These are phyloP conservation scores for Clavariopsis aquatica DNA, from an alignment of 495 filamentous ascomycete species.

Conservation along the genomic window DNA sequence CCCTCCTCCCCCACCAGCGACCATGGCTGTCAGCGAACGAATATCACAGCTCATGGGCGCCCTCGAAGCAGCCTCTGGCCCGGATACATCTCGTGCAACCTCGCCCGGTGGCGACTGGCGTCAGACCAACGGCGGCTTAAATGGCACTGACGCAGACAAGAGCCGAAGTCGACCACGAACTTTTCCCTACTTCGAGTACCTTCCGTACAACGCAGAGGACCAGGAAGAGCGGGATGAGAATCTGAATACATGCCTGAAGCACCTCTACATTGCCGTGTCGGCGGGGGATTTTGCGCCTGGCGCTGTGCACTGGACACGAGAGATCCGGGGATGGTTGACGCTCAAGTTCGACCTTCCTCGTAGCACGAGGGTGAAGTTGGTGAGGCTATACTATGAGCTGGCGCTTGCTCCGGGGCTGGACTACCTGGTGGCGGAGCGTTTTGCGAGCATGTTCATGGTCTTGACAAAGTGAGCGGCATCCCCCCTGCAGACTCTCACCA, in stretches of 20 bases:
- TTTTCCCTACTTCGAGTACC: conserved; percentile 83
- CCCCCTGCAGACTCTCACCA: background rate
- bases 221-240: conserved; percentile 70
- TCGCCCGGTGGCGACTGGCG: conserved; percentile 65
- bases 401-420: conserved; percentile 89
- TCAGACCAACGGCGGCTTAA: conserved; percentile 52
- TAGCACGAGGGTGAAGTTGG: conserved; percentile 76
- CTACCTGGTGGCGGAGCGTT: conserved; percentile 76
- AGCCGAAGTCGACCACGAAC: conserved; percentile 81
- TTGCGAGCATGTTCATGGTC: conserved; percentile 93
- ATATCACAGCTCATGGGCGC: conserved; percentile 40
- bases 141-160: conserved; percentile 53
- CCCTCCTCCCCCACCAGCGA: background rate
- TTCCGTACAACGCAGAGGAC: conserved; percentile 85
- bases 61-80: conserved; percentile 35
- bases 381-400: conserved; percentile 92
- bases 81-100: conserved; percentile 63
- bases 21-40: conserved; percentile 44
- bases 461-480: conserved; percentile 75
- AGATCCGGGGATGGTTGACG: conserved; percentile 90
- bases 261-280: conserved; percentile 86
- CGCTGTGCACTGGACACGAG: conserved; percentile 94
- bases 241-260: conserved; percentile 80
- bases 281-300: conserved; percentile 93
- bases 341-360: conserved; percentile 95